phyloP scores from a whole-genome alignment of 768 basidiomycete species.

The Russula dissimulans region DNA sequence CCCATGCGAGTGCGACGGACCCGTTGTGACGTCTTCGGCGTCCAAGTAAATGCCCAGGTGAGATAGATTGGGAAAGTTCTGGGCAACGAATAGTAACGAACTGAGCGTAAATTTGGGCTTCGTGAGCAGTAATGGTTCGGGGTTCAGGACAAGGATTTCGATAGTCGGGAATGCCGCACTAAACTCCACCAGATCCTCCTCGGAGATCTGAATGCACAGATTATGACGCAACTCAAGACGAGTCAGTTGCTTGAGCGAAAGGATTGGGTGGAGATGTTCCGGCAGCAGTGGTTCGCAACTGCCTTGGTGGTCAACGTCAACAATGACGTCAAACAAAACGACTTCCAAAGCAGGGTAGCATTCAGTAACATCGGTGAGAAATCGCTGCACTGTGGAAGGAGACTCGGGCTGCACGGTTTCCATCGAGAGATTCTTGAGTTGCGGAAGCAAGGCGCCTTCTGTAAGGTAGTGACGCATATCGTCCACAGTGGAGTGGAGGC shows the following conservation, averaged over 20 bases:
- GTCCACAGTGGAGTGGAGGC: constrained; percentile 14
- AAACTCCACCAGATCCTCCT: constrained; percentile 12
- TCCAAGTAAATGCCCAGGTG: constrained; percentile 17
- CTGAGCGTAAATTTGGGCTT: constrained; percentile 4
- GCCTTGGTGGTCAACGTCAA: background rate
- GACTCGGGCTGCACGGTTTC: constrained; percentile 8
- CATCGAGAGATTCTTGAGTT: constrained; percentile 7
- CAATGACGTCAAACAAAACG: constrained; percentile 14
- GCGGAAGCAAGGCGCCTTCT: constrained; percentile 11
- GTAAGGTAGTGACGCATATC: constrained; percentile 15
- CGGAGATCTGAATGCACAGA: constrained; percentile 16
- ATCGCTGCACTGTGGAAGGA: constrained; percentile 2
- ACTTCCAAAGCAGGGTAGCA: constrained; percentile 11
- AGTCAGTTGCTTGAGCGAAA: constrained; percentile 14
- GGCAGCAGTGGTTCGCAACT: constrained; percentile 2
- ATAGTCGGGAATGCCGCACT: constrained; percentile 11
- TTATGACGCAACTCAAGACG: constrained; percentile 19
- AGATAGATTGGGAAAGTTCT: constrained; percentile 12
- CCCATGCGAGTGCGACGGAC: background rate
- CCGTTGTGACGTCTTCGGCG: background rate
- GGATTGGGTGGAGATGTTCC: constrained; percentile 12
- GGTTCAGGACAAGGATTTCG: constrained; percentile 14
- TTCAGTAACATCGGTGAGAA: constrained; percentile 9
- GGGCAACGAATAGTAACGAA: constrained; percentile 1
- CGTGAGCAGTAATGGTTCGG: constrained; percentile 13